phyloP scores from a whole-genome alignment of 306 rosid species.

The Vigna nakashimae region DNA sequence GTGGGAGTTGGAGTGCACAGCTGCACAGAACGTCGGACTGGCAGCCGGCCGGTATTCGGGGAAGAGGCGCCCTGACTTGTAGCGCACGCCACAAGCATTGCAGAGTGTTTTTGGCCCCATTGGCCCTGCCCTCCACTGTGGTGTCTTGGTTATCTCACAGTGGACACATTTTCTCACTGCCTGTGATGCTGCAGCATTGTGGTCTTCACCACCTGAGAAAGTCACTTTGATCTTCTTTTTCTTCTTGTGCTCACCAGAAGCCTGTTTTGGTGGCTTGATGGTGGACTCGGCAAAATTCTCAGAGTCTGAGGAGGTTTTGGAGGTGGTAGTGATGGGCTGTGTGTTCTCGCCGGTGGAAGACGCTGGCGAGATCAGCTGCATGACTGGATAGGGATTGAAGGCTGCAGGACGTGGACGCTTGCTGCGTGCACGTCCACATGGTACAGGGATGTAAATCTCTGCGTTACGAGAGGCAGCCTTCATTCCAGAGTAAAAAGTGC shows the following conservation, averaged over 20 bases:
- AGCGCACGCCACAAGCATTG: slow-evolving; percentile 74
- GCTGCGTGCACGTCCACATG: slow-evolving; percentile 48
- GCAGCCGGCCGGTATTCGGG: slow-evolving; percentile 75
- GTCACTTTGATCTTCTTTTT: slow-evolving; percentile 54
- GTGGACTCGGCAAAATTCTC: slow-evolving; percentile 71
- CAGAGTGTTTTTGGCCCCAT: slow-evolving; percentile 75
- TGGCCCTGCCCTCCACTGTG: slow-evolving; percentile 80
- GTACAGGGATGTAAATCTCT: slow-evolving; percentile 45
- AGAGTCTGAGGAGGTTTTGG: slow-evolving; percentile 52
- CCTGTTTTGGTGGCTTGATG: slow-evolving; percentile 33
- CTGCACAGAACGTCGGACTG: slow-evolving; percentile 66
- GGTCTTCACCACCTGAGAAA: slow-evolving; percentile 47
- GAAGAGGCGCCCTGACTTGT: slow-evolving; percentile 68
- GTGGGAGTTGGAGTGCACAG: slow-evolving; percentile 80
- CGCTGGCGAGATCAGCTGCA: slow-evolving; percentile 71
- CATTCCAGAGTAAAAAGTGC: slow-evolving; percentile 59
- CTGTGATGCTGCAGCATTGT: slow-evolving; percentile 25
- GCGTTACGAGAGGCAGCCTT: slow-evolving; percentile 52
- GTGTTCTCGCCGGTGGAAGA: slow-evolving; percentile 61
- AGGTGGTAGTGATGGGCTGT: slow-evolving; percentile 32
- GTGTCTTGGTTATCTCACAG: slow-evolving; percentile 69
- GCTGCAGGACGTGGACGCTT: slow-evolving; percentile 76
- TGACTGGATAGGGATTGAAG: slow-evolving; percentile 64
- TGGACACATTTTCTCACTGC: slow-evolving; percentile 59
- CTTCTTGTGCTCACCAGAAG: slow-evolving; percentile 46